Base-by-base conservation (phyloP, 352 stramenopile genomes). In the Pythium pectinolyticum region DNA sequence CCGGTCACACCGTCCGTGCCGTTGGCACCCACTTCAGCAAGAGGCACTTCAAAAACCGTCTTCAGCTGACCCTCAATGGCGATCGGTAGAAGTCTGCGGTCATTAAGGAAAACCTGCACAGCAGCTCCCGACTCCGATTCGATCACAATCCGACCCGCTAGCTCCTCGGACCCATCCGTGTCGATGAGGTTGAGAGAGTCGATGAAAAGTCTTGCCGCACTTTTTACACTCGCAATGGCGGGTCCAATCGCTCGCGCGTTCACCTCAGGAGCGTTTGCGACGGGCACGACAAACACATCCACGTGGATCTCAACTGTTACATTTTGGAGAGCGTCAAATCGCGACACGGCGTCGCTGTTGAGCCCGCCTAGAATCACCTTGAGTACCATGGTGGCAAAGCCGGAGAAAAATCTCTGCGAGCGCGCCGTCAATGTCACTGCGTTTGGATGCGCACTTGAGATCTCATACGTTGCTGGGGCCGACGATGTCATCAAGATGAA, bases 311-410 rank as follows among this genome's bases (percentile, higher is more conserved):
- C 51, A 8, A 67, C 41, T 8, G 60, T 67, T 10, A 61, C 51
- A 22, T 67, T 67, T 19, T 35, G 60, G 0, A 67, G 22, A 14
- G 39, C 37, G 17, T 59, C 35, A 22, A 67, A 67, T 37, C 60
- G 41, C 30, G 41, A 55, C 9, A 30, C 3, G 0, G 19, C 30
- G 15, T 39, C 6, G 22, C 15, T 22, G 28, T 61, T 28, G 5
- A 46, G 20, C 12, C 66, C 71, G n/a, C 61, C 34, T 5, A 75
- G 40, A 53, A 78, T 32, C 22, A 65, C 57, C 63, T 67, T 73
- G 5, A 75, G 34, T 9, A 22, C 49, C 1, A 78, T 11, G 1
- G n/a, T 69, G 14, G 60, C 71, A n/a, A 57, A 63, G 14, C 71
- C 71, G 20, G 67, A 78, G 15, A 71, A 78, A 46, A 67, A 30